phyloP scores from a whole-genome alignment of 805 yeast species.

The Cyberlindnera lachancei region DNA sequence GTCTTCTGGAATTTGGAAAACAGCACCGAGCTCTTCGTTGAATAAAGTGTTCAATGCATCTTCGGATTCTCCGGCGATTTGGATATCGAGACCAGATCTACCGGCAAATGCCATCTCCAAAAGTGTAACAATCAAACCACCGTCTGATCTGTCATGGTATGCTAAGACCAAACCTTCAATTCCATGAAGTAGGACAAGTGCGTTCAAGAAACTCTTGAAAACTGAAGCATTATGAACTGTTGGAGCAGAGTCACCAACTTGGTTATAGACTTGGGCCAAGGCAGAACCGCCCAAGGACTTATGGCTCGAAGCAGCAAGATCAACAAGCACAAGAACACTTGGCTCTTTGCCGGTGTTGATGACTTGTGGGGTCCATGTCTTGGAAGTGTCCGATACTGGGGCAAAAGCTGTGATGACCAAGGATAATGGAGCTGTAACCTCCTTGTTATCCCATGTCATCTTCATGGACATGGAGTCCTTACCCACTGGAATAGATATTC shows the following conservation, averaged over 20 bases:
- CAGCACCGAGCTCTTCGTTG: slow-evolving; percentile 94
- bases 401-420: slow-evolving; percentile 87
- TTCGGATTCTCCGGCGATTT: slow-evolving; percentile 28
- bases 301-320: slow-evolving; percentile 48
- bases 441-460: slow-evolving; percentile 92
- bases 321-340: slow-evolving; percentile 70
- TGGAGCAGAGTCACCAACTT: slow-evolving; percentile 79
- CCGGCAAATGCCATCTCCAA: slow-evolving; percentile 97
- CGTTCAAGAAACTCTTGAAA: slow-evolving; percentile 62
- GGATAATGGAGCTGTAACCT: slow-evolving; percentile 93
- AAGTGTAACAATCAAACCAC: slow-evolving; percentile 82
- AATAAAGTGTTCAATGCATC: slow-evolving; percentile 55
- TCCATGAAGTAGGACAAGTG: slow-evolving; percentile 68
- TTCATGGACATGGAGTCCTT: slow-evolving; percentile 99
- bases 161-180: slow-evolving; percentile 54
- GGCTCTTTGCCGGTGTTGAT: slow-evolving; percentile 40
- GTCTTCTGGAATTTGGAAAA: slow-evolving; percentile 68
- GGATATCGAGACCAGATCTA: slow-evolving; percentile 70
- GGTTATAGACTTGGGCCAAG: slow-evolving; percentile 85
- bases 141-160: slow-evolving; percentile 95
- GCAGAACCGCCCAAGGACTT: slow-evolving; percentile 88
- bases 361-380: slow-evolving; percentile 93
- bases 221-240: slow-evolving; percentile 62
- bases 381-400: slow-evolving; percentile 75
- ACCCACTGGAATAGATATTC: slow-evolving; percentile 93